Conservation (phyloP, 441 rosid species). For the Aleurites moluccanus region DNA sequence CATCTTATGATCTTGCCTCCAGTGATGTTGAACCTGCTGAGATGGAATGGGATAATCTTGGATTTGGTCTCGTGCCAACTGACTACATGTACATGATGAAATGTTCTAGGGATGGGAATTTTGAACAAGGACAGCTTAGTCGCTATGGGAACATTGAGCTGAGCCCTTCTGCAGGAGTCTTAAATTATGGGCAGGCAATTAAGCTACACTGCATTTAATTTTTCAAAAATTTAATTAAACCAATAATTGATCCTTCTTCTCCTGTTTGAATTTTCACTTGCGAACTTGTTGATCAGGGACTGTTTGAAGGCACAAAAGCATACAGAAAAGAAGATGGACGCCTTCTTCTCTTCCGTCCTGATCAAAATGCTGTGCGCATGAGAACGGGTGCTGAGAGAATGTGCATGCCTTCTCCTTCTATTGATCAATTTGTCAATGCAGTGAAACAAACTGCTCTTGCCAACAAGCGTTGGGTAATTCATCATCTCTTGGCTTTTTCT, state of each 20-base stretch:
- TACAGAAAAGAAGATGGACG: no score
- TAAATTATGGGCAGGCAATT: constrained; percentile 95
- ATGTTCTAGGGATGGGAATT: constrained; percentile 46
- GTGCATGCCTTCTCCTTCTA: no score
- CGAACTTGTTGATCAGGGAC: no score
- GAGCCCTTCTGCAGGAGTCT: constrained; percentile 80
- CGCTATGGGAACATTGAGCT: constrained; percentile 62
- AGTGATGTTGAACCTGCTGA: constrained; percentile 63
- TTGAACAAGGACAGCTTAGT: constrained; percentile 48
- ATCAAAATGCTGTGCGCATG: constrained; percentile 69
- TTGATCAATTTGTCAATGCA: constrained; percentile 67
- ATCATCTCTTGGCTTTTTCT: no score
- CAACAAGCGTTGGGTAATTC: constrained; percentile 74
- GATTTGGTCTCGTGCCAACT: constrained; percentile 61
- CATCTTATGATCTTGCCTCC: no score
- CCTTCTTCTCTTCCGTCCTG: constrained; percentile 75
- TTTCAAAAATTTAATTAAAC: no score
- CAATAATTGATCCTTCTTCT: no score
- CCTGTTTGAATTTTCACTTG: no score
- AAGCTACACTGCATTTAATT: constrained; percentile 7
- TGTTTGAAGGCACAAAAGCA: no score
- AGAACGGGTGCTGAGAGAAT: constrained; percentile 70
- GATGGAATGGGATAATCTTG: constrained; percentile 88
- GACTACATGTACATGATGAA: constrained; percentile 79
- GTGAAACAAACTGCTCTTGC: constrained; percentile 59